Conservation (phyloP, 2,329 filamentous ascomycete species). For the Gliomastix tumulicola region DNA sequence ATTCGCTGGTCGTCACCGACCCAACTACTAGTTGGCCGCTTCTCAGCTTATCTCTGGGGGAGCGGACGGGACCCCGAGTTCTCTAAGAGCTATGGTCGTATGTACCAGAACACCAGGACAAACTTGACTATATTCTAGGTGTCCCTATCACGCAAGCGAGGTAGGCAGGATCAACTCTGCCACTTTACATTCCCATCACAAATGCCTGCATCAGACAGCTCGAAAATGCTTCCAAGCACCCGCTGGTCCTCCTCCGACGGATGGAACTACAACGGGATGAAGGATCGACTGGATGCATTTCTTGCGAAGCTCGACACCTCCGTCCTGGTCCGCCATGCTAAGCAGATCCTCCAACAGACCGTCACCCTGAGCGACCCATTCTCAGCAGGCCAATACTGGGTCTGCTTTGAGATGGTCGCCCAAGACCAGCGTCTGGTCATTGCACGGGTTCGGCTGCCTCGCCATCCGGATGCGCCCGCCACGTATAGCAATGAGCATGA, state of each 20-base stretch:
- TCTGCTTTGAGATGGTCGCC: conserved; percentile 15
- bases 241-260: conserved; percentile 10
- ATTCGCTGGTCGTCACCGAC: too few relatives aligned
- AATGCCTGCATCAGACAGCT: too few relatives aligned
- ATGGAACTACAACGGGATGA: conserved; percentile 15
- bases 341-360: conserved; percentile 4
- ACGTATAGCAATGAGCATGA: conserved; percentile 7
- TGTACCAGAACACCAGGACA: too few relatives aligned
- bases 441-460: conserved; percentile 13
- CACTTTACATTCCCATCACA: too few relatives aligned
- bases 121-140: too few relatives aligned
- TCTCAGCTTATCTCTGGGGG: too few relatives aligned
- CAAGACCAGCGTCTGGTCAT: conserved; percentile 12
- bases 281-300: conserved; percentile 7
- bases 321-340: conserved; percentile 12
- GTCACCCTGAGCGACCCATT: conserved; percentile 17
- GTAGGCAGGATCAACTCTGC: too few relatives aligned
- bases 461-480: conserved; percentile 8
- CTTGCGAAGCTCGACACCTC: conserved; percentile 9
- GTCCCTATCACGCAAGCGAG: too few relatives aligned
- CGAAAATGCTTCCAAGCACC: not conserved
- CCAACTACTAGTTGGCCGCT: too few relatives aligned
- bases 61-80: too few relatives aligned
- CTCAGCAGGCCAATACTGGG: conserved; percentile 18
- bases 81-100: too few relatives aligned